phyloP scores from a whole-genome alignment of 371 early-diverging fungal species.

The Mortierella sp. region DNA sequence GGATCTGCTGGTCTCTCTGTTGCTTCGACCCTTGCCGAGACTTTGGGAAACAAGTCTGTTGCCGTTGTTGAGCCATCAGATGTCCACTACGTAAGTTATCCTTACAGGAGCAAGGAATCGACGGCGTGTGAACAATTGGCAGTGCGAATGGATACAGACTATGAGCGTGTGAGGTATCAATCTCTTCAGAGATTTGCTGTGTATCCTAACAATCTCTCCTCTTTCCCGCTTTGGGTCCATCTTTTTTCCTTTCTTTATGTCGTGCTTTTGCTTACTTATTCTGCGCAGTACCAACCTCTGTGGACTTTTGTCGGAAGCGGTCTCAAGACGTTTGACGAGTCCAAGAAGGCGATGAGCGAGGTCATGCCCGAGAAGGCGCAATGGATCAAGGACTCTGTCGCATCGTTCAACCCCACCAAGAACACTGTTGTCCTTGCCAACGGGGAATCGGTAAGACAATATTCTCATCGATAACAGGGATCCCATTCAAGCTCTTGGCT shows the following conservation, averaged over 20 bases:
- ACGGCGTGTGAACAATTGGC: not conserved
- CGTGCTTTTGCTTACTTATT: not conserved
- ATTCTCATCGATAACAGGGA: not conserved
- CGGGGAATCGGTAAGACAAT: slow-evolving; percentile 67
- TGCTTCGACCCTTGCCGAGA: slow-evolving; percentile 71
- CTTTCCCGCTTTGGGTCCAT: not conserved
- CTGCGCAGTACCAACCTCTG: slow-evolving; percentile 85
- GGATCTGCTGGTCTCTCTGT: slow-evolving; percentile 75
- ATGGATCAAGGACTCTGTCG: slow-evolving; percentile 83
- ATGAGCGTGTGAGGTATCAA: not conserved
- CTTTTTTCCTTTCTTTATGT: slow-evolving; percentile 12
- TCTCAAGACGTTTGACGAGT: slow-evolving; percentile 81
- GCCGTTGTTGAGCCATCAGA: slow-evolving; percentile 86
- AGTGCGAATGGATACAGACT: not conserved
- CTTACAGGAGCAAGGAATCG: not conserved
- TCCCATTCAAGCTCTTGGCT: not conserved
- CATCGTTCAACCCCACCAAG: slow-evolving; percentile 76
- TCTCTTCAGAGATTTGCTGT: not conserved
- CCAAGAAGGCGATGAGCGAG: slow-evolving; percentile 74
- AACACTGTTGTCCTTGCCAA: slow-evolving; percentile 77
- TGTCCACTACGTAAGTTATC: slow-evolving; percentile 77
- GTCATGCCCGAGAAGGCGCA: slow-evolving; percentile 81
- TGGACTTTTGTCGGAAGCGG: slow-evolving; percentile 94
- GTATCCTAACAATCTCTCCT: not conserved
- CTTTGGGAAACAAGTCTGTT: slow-evolving; percentile 78